Percentiles rank a stretch among this genome's conserved stretches.
Evolutionary conservation across 192 early-diverging fungal genomes (phyloP).

Genomic region (Pilobolus umbonatus): DNA sequence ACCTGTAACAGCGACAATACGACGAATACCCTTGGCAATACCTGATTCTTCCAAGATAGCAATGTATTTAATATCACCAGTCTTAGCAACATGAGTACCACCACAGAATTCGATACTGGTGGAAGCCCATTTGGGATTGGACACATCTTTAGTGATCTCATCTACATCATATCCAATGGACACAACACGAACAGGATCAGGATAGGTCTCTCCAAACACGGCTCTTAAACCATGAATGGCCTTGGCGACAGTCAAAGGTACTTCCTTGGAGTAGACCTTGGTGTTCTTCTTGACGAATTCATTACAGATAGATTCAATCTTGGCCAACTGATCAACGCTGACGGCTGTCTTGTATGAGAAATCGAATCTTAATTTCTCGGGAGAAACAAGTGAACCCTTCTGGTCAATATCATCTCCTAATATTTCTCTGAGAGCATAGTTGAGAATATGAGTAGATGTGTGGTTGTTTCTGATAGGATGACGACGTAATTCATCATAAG

Average conservation of each 20-base stretch:
- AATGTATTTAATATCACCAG: constrained; percentile 84
- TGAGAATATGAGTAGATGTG: constrained; percentile 92
- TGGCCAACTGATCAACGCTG: constrained; percentile 59
- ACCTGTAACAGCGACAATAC: constrained; percentile 91
- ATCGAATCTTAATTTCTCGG: constrained; percentile 96
- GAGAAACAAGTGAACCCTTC: constrained; percentile 92
- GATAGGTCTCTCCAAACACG: constrained; percentile 97
- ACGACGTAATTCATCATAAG: constrained; percentile 87
- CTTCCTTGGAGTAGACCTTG: constrained; percentile 78
- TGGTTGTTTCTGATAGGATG: constrained; percentile 94
- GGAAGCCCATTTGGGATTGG: constrained; percentile 74
- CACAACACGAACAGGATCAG: constrained; percentile 96
- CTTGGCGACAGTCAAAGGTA: constrained; percentile 75
- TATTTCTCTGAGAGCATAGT: constrained; percentile 87
- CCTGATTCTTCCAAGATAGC: constrained; percentile 83
- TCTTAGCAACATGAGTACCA: constrained; percentile 92
- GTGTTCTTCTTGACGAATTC: constrained; percentile 70
- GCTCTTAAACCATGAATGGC: constrained; percentile 90
- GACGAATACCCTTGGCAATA: constrained; percentile 95
- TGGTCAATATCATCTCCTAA: constrained; percentile 81
- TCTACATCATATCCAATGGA: constrained; percentile 87
- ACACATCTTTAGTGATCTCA: constrained; percentile 74
- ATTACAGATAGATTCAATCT: constrained; percentile 75
- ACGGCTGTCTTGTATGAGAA: constrained; percentile 77
- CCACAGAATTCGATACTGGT: constrained; percentile 97